Evolutionary conservation across 108 stramenopile species (phyloP).

Genomic region (Stephanodiscus minutulus): DNA sequence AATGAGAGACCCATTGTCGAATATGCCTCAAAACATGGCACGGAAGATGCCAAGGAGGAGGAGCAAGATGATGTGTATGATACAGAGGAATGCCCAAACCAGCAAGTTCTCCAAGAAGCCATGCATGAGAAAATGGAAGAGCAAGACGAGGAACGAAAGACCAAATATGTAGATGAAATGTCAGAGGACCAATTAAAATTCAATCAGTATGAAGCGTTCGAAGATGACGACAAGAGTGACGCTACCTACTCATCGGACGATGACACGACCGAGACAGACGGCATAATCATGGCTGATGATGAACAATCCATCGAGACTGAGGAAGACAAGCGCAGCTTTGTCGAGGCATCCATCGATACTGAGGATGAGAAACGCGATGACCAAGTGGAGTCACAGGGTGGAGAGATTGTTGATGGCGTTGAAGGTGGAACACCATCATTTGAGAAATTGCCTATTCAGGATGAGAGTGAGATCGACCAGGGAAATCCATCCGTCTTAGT

Average conservation of each 20-base stretch:
- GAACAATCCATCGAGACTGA: constrained; percentile 52
- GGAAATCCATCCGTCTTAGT: constrained; percentile 49
- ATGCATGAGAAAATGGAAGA: not conserved
- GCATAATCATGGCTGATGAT: constrained; percentile 50
- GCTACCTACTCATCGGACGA: constrained; percentile 22
- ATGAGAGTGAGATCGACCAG: constrained; percentile 10
- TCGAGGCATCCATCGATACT: constrained; percentile 36
- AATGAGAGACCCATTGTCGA: not conserved
- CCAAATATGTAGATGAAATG: not conserved
- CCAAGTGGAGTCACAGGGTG: constrained; percentile 12
- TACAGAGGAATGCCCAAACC: not conserved
- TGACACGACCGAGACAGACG: constrained; percentile 26
- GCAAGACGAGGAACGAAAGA: not conserved
- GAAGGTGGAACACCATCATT: not conserved
- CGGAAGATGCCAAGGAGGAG: constrained; percentile 13
- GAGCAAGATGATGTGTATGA: not conserved
- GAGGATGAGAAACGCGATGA: constrained; percentile 35
- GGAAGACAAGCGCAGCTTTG: constrained; percentile 47
- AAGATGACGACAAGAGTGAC: not conserved
- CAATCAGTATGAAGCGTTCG: not conserved
- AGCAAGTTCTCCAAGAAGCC: not conserved
- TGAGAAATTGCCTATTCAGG: not conserved
- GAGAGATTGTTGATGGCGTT: not conserved
- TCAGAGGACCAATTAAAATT: not conserved
- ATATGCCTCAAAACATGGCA: not conserved